A percentile compares a stretch with the other conserved stretches of the same genome.
These are phyloP conservation scores for Chytridium lagenaria DNA, from an alignment of 371 early-diverging fungal genomes.

Conservation along the genomic window DNA sequence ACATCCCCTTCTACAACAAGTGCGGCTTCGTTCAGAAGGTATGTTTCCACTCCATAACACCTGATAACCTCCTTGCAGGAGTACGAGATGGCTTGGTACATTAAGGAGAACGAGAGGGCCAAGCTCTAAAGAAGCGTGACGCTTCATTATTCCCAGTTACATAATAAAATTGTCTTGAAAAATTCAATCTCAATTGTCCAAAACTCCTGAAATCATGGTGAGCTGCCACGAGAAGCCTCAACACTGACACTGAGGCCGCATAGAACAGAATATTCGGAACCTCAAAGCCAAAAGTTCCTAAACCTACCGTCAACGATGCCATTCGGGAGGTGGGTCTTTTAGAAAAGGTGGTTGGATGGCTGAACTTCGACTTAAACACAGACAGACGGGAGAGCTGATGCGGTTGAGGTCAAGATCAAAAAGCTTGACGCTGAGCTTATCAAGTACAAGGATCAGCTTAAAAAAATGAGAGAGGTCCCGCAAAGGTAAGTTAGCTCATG, in stretches of 20 bases:
- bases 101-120: slow-evolving; percentile 51
- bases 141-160: not conserved
- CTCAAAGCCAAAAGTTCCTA: slow-evolving; percentile 71
- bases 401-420: slow-evolving; percentile 90
- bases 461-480: slow-evolving; percentile 90
- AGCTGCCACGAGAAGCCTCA: not conserved
- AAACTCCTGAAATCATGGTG: not conserved
- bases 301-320: slow-evolving; percentile 76
- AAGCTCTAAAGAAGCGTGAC: slow-evolving; percentile 34
- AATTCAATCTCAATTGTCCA: not conserved
- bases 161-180: not conserved
- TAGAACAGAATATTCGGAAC: slow-evolving; percentile 84
- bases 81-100: slow-evolving; percentile 82
- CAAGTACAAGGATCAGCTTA: slow-evolving; percentile 90
- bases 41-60: not conserved
- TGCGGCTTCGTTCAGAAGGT: slow-evolving; percentile 86
- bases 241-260: not conserved
- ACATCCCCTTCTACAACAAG: slow-evolving; percentile 92
- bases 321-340: slow-evolving; percentile 64
- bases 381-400: slow-evolving; percentile 85
- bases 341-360: not conserved
- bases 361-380: slow-evolving; percentile 31
- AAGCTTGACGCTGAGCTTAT: slow-evolving; percentile 92
- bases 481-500: no score
- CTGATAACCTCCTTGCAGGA: slow-evolving; percentile 40